phyloP scores from a whole-genome alignment of 257 asterid genomes.

The Solanum microdontum region DNA sequence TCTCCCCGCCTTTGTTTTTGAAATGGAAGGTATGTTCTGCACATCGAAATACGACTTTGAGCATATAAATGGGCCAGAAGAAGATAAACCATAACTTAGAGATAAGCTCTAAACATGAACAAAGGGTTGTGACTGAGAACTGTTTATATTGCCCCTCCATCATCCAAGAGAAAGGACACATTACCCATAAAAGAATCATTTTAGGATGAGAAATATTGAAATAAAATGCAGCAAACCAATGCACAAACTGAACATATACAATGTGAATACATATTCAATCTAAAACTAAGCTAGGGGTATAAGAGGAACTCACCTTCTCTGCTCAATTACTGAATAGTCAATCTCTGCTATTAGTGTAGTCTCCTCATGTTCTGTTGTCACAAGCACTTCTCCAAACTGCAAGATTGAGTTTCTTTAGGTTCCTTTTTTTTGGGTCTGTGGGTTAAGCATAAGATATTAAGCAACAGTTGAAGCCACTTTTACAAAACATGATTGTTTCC shows the following conservation, averaged over 20 bases:
- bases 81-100: neutral
- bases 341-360: constrained; percentile 54
- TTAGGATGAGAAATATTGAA: neutral
- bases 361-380: constrained; percentile 88
- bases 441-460: neutral
- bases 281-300: neutral
- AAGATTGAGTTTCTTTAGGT: constrained; percentile 17
- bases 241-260: neutral
- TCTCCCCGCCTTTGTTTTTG: constrained; percentile 78
- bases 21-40: constrained; percentile 69
- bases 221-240: neutral
- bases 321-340: constrained; percentile 73
- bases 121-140: neutral
- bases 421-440: neutral
- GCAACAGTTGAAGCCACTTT: neutral
- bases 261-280: neutral
- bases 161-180: neutral
- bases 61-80: neutral
- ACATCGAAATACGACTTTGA: neutral
- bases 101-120: neutral
- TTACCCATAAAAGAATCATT: neutral
- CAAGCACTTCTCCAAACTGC: constrained; percentile 90
- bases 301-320: constrained; percentile 47
- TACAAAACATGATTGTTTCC: neutral
- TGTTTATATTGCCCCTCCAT: neutral